These are phyloP conservation scores for Trifolium dubium DNA, from an alignment of 306 rosid genomes.

Conservation along the genomic window DNA sequence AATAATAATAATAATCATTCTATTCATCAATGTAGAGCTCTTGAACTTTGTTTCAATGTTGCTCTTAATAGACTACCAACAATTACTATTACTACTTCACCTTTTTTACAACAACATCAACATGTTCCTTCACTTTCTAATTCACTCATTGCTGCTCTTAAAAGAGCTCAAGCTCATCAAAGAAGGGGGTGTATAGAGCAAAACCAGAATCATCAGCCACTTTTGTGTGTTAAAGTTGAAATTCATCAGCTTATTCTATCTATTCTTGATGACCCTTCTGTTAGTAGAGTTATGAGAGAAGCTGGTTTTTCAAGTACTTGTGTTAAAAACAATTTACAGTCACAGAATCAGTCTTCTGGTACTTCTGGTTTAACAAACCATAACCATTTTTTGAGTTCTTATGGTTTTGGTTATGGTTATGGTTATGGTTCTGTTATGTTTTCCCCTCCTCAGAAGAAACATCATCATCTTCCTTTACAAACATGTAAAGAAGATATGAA, in stretches of 20 bases:
- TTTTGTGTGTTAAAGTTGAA: constrained; percentile 75
- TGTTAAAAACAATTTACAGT: constrained; percentile 50
- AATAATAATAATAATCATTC: constrained; percentile 33
- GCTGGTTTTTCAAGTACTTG: constrained; percentile 89
- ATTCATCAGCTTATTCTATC: constrained; percentile 86
- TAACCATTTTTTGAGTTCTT: constrained; percentile 46
- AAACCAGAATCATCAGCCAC: constrained; percentile 81
- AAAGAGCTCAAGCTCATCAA: constrained; percentile 95
- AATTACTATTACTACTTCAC: constrained; percentile 40
- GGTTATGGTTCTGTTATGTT: constrained; percentile 50
- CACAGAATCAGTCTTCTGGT: no score
- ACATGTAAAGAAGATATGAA: not conserved
- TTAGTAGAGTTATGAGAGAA: constrained; percentile 96
- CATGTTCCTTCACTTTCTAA: constrained; percentile 84
- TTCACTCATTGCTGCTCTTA: constrained; percentile 92
- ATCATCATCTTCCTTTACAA: not conserved
- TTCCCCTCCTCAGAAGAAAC: constrained; percentile 69
- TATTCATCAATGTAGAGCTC: constrained; percentile 87
- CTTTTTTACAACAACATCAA: constrained; percentile 53
- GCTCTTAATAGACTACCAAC: constrained; percentile 95
- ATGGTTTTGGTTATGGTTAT: not conserved
- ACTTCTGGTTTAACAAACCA: no score
- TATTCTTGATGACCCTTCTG: constrained; percentile 93
- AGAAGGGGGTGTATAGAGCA: constrained; percentile 94
- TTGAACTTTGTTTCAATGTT: constrained; percentile 98